Evolutionary conservation across 257 asterid species (phyloP).

Genomic region (Dorcoceras hygrometricum): DNA sequence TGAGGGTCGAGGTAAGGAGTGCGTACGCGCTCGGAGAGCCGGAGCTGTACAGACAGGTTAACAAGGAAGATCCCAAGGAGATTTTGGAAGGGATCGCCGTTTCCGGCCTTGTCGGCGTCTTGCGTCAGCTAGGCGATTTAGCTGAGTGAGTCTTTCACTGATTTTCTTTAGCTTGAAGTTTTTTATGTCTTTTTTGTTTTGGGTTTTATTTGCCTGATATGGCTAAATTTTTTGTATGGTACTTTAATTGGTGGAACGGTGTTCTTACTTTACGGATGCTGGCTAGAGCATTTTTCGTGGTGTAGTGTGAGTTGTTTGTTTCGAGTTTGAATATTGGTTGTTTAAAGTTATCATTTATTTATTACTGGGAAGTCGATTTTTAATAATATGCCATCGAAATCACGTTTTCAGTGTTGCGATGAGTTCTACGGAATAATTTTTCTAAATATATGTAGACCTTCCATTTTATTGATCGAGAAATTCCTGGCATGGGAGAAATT

Average conservation of each 20-base stretch:
- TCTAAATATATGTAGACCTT: conserved; percentile 14
- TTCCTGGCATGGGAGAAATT: conserved; percentile 6
- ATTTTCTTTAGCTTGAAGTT: neutral
- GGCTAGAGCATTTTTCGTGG: neutral
- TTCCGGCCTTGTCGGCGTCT: conserved; percentile 82
- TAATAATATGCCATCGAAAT: neutral
- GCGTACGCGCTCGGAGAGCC: conserved; percentile 79
- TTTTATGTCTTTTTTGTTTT: neutral
- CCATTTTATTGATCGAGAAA: neutral
- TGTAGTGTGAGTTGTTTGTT: neutral
- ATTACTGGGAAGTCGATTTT: no score
- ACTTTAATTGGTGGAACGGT: neutral
- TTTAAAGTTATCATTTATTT: no score
- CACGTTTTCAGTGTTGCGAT: neutral
- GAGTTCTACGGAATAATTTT: conserved; percentile 9
- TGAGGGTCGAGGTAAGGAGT: conserved; percentile 68
- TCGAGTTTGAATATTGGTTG: neutral
- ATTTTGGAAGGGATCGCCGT: conserved; percentile 78
- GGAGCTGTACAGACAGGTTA: conserved; percentile 54
- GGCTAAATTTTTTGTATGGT: neutral
- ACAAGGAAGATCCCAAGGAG: conserved; percentile 78
- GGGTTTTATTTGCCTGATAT: conserved; percentile 5
- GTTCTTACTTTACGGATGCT: neutral
- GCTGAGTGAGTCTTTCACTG: conserved; percentile 52
- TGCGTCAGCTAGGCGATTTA: conserved; percentile 95